Percentiles rank a stretch among this genome's conserved stretches.
These are phyloP conservation scores for Cercophora newfieldiana DNA, from an alignment of 495 filamentous ascomycete species.

Conservation along the genomic window DNA sequence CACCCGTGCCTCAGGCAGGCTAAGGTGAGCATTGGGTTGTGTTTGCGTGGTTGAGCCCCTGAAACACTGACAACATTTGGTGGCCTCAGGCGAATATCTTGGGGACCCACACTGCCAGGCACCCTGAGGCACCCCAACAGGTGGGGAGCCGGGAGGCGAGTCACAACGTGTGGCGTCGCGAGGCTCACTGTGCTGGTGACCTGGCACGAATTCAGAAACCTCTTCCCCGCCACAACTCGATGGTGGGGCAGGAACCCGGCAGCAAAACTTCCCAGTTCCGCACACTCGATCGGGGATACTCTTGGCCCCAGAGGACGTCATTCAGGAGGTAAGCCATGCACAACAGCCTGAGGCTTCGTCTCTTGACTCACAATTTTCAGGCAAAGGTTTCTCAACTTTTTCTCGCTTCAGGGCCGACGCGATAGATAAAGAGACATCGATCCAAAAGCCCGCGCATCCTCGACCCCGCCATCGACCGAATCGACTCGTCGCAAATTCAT, in stretches of 20 bases:
- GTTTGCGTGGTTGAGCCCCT: too few species aligned
- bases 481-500: neutral
- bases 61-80: too few species aligned
- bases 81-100: neutral
- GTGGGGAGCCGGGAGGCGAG: neutral
- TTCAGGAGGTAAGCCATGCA: neutral
- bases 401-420: neutral
- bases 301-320: neutral
- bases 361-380: conserved; percentile 5
- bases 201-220: conserved; percentile 7
- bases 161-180: neutral
- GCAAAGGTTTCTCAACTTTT: neutral
- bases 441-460: neutral
- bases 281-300: conserved; percentile 4
- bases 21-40: too few species aligned
- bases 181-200: conserved; percentile 1
- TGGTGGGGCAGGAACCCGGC: conserved; percentile 33
- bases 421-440: conserved; percentile 3
- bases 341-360: neutral
- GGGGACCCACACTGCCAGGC: neutral
- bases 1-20: too few species aligned
- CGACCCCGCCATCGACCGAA: neutral
- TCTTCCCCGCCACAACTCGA: conserved; percentile 30
- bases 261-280: conserved; percentile 19
- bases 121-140: neutral